Percentiles rank a stretch among this genome's conserved stretches.
Evolutionary conservation across 1,284 basidiomycete species (phyloP).

Genomic region (Irpex lacteus): DNA sequence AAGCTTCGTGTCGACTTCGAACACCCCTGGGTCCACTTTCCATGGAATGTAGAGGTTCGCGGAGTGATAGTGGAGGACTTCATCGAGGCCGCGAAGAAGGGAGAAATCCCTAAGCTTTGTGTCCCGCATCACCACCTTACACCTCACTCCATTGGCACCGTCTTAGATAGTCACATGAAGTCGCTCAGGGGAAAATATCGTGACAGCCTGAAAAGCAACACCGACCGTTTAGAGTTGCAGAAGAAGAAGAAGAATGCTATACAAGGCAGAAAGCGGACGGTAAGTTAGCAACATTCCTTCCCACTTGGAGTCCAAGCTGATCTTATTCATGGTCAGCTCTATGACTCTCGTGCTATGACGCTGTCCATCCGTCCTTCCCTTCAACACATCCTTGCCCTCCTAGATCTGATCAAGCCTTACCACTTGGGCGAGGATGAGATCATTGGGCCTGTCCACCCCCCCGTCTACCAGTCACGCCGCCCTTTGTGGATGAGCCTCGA

Average conservation of each 20-base stretch:
- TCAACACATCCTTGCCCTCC: neutral
- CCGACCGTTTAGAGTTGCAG: too few relatives aligned
- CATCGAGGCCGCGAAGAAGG: neutral
- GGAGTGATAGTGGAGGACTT: neutral
- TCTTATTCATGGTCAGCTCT: neutral
- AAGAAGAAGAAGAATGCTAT: too few relatives aligned
- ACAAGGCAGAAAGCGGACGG: too few relatives aligned
- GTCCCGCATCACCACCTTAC: neutral
- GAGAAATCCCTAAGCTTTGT: neutral
- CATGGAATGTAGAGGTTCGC: neutral
- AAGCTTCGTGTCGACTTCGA: neutral
- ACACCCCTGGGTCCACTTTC: neutral
- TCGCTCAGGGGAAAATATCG: too few relatives aligned
- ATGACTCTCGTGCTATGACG: neutral
- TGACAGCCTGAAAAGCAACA: too few relatives aligned
- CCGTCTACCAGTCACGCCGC: too few relatives aligned
- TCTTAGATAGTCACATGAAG: too few relatives aligned
- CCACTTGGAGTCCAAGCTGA: too few relatives aligned
- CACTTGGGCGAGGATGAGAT: neutral
- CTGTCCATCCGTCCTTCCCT: neutral
- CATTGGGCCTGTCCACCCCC: too few relatives aligned
- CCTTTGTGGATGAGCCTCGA: too few relatives aligned
- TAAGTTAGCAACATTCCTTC: too few relatives aligned
- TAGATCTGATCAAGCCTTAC: neutral
- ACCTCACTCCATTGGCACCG: too few relatives aligned